Conservation (phyloP, 768 basidiomycete species). For the Amanita fuliginea region DNA sequence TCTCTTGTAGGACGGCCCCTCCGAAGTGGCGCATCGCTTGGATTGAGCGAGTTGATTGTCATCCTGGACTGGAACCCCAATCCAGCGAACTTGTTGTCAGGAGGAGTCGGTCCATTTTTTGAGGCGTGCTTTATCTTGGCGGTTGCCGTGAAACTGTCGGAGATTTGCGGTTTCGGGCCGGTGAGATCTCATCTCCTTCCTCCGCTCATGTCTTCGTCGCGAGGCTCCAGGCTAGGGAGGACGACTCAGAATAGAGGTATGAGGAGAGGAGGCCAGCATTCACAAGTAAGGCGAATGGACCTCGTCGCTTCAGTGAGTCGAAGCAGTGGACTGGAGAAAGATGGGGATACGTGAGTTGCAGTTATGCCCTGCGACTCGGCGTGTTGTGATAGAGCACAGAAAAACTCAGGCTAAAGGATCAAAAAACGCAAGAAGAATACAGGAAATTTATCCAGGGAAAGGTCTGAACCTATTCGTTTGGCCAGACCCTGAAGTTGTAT, state of each 20-base stretch:
- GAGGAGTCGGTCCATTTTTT: background rate
- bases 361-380: constrained; percentile 3
- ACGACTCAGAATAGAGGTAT: background rate
- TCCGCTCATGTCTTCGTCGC: background rate
- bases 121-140: background rate
- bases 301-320: constrained; percentile 64
- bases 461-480: constrained; percentile 22
- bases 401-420: constrained; percentile 45
- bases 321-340: constrained; percentile 64
- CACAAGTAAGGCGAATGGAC: constrained; percentile 37
- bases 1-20: constrained; percentile 60
- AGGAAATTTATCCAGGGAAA: constrained; percentile 52
- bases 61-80: background rate
- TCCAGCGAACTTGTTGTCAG: background rate
- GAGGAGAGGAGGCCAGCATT: background rate
- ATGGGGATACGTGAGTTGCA: constrained; percentile 59
- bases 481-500: background rate
- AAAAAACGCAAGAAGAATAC: constrained; percentile 55
- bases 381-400: constrained; percentile 22
- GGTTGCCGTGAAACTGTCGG: background rate
- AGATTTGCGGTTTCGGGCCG: background rate
- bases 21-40: constrained; percentile 25
- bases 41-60: constrained; percentile 7
- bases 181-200: too few relatives aligned
- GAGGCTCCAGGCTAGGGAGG: constrained; percentile 1